Percentiles rank a stretch among this genome's conserved stretches.
Evolutionary conservation across 306 rosid species (phyloP).

Genomic region (Fragaria nilgerrensis): DNA sequence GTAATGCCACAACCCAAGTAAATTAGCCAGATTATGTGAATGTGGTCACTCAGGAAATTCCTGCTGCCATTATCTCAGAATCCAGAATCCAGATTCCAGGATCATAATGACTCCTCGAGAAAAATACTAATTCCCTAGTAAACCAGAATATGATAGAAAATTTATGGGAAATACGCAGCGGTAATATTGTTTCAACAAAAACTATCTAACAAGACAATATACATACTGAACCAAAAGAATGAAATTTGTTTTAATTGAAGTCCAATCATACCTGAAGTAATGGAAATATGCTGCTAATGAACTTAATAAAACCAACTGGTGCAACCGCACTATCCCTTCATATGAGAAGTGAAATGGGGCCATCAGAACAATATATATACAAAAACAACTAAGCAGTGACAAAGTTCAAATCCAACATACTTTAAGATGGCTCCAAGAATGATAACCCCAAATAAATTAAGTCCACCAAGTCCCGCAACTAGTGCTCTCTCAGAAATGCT

Average conservation of each 20-base stretch:
- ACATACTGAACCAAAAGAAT: slow-evolving; percentile 5
- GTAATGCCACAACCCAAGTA: not conserved
- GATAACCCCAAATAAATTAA: slow-evolving; percentile 90
- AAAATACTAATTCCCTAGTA: not conserved
- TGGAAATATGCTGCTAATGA: slow-evolving; percentile 79
- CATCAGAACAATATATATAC: slow-evolving; percentile 22
- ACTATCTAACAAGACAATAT: not conserved
- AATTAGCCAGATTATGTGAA: not conserved
- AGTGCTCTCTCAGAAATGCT: slow-evolving; percentile 69
- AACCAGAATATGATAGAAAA: not conserved
- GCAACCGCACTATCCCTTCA: slow-evolving; percentile 65
- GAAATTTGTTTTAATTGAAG: slow-evolving; percentile 19
- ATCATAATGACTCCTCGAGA: not conserved
- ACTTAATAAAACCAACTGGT: slow-evolving; percentile 76
- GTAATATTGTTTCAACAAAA: not conserved
- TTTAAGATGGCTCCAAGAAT: slow-evolving; percentile 91
- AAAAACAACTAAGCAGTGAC: slow-evolving; percentile 22
- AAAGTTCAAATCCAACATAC: slow-evolving; percentile 46
- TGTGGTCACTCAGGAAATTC: not conserved
- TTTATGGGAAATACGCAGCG: not conserved
- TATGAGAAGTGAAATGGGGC: slow-evolving; percentile 25
- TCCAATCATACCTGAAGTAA: slow-evolving; percentile 72
- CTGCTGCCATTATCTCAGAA: not conserved
- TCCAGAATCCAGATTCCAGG: not conserved
- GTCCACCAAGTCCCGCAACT: slow-evolving; percentile 90